These are phyloP conservation scores for Phytophthora ohioensis DNA, from an alignment of 352 stramenopile species.

Conservation along the genomic window DNA sequence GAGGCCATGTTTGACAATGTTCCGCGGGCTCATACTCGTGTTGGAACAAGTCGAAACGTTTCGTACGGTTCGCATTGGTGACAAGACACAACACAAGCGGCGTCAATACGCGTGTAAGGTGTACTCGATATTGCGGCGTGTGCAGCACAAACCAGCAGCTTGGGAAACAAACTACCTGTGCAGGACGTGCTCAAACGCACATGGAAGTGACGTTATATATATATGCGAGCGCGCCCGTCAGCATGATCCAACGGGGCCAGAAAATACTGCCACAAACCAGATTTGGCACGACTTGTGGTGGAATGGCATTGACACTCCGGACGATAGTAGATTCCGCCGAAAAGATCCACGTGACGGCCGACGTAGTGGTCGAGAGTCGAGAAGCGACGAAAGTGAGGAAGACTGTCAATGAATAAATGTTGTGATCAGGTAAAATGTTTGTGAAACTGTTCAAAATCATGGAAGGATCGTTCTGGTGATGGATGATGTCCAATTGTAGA, in stretches of 20 bases:
- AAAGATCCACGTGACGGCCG: too few relatives aligned
- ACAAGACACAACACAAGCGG: background rate
- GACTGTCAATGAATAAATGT: too few relatives aligned
- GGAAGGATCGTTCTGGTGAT: too few relatives aligned
- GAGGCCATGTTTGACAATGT: constrained; percentile 1
- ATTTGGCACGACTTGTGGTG: constrained; percentile 5
- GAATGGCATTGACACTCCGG: constrained; percentile 1
- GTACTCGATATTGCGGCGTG: constrained; percentile 3
- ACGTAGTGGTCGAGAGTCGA: too few relatives aligned
- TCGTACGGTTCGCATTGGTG: background rate
- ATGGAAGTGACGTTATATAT: background rate
- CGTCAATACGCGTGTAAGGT: constrained; percentile 17
- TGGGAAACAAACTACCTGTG: constrained; percentile 10
- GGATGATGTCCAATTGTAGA: too few relatives aligned
- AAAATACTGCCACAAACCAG: background rate
- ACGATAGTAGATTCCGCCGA: background rate
- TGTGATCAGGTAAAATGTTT: too few relatives aligned
- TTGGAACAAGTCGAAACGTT: background rate
- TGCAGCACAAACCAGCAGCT: too few relatives aligned
- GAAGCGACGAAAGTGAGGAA: too few relatives aligned
- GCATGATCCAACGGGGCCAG: background rate
- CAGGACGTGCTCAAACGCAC: background rate
- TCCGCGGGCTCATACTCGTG: background rate
- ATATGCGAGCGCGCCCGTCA: background rate
- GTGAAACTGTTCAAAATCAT: too few relatives aligned